Evolutionary conservation across 192 early-diverging fungal genomes (phyloP).

Genomic region (Coemansia sp.): DNA sequence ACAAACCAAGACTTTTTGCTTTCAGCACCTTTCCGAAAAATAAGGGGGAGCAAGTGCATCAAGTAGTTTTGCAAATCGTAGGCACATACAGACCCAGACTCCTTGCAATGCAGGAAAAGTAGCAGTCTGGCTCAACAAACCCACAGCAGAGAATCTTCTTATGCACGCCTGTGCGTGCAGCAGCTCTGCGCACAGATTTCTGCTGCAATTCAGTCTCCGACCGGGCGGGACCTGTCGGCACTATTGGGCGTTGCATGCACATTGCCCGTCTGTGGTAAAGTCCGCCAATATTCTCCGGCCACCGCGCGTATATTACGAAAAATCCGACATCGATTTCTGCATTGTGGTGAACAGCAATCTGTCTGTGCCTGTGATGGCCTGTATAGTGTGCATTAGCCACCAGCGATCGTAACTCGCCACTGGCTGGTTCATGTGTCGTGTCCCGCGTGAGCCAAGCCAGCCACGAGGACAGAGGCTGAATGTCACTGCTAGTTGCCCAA

Average conservation of each 20-base stretch:
- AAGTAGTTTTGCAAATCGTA: too few species aligned
- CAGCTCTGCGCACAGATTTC: not conserved
- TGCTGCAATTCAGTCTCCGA: not conserved
- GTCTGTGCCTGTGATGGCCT: not conserved
- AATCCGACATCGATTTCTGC: not conserved
- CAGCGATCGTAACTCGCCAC: not conserved
- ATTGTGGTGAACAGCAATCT: not conserved
- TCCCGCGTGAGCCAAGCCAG: not conserved
- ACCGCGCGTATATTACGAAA: not conserved
- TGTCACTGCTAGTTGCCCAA: not conserved
- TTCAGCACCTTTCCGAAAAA: not conserved
- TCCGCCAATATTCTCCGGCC: not conserved
- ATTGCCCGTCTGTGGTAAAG: not conserved
- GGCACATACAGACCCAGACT: not conserved
- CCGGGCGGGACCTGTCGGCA: not conserved
- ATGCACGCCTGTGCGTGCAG: not conserved
- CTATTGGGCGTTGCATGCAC: not conserved
- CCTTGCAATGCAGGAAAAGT: not conserved
- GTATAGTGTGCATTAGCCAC: constrained; percentile 5
- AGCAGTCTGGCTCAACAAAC: not conserved
- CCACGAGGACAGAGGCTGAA: constrained; percentile 2
- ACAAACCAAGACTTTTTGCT: not conserved
- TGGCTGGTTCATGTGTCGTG: not conserved
- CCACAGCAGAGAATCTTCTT: not conserved
- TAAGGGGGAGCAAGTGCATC: not conserved